These are phyloP conservation scores for Cytidiella melzeri DNA, from an alignment of 768 basidiomycete genomes.

Conservation along the genomic window DNA sequence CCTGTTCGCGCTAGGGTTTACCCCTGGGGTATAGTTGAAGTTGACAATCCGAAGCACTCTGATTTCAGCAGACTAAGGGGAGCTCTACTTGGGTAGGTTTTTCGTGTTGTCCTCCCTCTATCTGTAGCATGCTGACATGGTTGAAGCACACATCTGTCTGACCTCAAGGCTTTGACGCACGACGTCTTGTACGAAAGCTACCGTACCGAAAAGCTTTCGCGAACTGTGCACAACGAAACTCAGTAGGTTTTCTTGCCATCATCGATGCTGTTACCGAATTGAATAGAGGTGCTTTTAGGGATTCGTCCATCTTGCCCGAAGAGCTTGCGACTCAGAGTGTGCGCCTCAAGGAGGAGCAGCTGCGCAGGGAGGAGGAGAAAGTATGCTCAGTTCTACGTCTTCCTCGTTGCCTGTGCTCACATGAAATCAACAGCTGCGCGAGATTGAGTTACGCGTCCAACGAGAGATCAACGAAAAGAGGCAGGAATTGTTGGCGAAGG, in stretches of 20 bases:
- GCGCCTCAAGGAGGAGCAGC: conserved; percentile 97
- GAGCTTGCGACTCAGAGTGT: conserved; percentile 96
- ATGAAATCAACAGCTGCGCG: conserved; percentile 63
- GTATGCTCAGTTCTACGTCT: conserved; percentile 28
- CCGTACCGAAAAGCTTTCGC: conserved; percentile 94
- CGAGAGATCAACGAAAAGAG: conserved; percentile 97
- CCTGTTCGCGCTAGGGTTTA: conserved; percentile 90
- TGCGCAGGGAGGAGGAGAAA: conserved; percentile 95
- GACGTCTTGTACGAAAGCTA: conserved; percentile 96
- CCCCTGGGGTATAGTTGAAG: conserved; percentile 98
- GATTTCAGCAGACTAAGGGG: conserved; percentile 92
- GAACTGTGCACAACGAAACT: conserved; percentile 77
- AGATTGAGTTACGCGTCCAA: conserved; percentile 97
- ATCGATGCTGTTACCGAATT: neutral
- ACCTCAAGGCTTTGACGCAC: conserved; percentile 90
- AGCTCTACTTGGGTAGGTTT: conserved; percentile 77
- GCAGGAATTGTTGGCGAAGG: conserved; percentile 93
- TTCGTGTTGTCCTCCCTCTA: neutral
- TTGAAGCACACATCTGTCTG: conserved; percentile 83
- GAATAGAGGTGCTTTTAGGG: conserved; percentile 41
- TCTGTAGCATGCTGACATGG: neutral
- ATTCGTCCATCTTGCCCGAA: conserved; percentile 89
- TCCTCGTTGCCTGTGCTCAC: neutral
- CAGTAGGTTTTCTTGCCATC: conserved; percentile 42
- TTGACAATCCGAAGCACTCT: conserved; percentile 99